These are phyloP conservation scores for Colletotrichum tofieldiae DNA, from an alignment of 2,329 filamentous ascomycete genomes.

Conservation along the genomic window DNA sequence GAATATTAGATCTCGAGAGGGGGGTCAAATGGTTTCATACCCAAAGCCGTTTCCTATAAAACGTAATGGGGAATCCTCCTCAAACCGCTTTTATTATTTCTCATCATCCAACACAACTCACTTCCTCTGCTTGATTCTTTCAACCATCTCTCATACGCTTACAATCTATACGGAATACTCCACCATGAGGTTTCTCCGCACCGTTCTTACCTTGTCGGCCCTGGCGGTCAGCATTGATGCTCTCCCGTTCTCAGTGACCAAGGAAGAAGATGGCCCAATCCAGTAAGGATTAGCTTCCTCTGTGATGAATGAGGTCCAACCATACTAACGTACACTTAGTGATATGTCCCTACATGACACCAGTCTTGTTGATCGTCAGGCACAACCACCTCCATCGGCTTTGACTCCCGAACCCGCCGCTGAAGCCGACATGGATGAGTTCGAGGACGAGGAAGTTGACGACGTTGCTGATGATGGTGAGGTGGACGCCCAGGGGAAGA, in stretches of 20 bases:
- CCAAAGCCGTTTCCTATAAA: constrained; percentile 20
- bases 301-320: accelerated
- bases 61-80: background rate
- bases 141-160: background rate
- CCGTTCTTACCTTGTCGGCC: constrained; percentile 33
- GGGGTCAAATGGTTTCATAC: too few relatives aligned
- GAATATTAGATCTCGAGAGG: background rate
- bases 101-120: constrained; percentile 14
- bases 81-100: background rate
- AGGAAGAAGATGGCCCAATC: constrained; percentile 21
- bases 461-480: background rate
- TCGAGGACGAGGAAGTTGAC: constrained; percentile 25
- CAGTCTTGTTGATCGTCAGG: constrained; percentile 13
- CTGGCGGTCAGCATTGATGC: constrained; percentile 41
- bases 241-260: constrained; percentile 33
- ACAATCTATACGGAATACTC: background rate
- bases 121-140: background rate
- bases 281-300: background rate
- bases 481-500: constrained; percentile 32
- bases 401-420: constrained; percentile 12
- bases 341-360: constrained; percentile 28
- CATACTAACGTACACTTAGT: background rate
- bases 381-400: constrained; percentile 7
- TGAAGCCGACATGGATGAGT: constrained; percentile 18
- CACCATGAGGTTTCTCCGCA: constrained; percentile 36